Evolutionary conservation across 2,329 filamentous ascomycete species (phyloP), one percentile per base, ranked within the genome.

Genomic region (Nemania sp.): DNA sequence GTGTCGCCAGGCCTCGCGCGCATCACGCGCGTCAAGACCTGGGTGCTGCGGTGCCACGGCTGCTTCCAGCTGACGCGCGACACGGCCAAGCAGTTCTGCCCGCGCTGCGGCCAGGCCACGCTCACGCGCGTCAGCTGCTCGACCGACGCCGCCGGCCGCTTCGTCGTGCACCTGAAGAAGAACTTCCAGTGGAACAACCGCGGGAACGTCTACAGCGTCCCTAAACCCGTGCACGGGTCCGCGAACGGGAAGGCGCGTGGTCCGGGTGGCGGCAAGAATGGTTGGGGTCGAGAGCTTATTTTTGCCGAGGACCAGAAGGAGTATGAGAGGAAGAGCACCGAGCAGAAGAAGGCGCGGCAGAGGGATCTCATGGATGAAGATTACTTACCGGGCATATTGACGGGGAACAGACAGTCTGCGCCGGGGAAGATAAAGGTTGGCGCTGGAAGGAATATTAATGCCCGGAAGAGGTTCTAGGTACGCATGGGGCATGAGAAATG

Each of bases 181-280:
- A 96, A 96, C 72, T 96, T 94, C 79, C 91, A 97, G 74, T 96
- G 88, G 86, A 97, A 96, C 74, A 96, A 88, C 63, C 82, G 92
- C 20, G 94, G 94, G 47, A 94, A 97, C 72, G 84, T 90, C 31
- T 99, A 88, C 77, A 95, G 91, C 70, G 86, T 99, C 39, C 94
- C 94, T 1, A 97, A 97, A 76, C 90, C 94, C 0, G 82, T 89
- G 11, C 84, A 89, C 56, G 94, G 94, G 2, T 87, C 83, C 12
- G 75, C 92, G 6, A 96, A 86, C 71, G 91, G 91, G 41, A 91
- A 91, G 71, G 79, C 77, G 74, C 72, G 82, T 75, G 78, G 73
- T 5, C 65, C 77, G 37, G 86, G 84, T 1, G 91, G 91, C 36
- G 93, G 93, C 1, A 89, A 95, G 73, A 84, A 86, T 36, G 91